Evolutionary conservation across 1,284 basidiomycete genomes (phyloP).

Genomic region (Hemileia vastatrix): DNA sequence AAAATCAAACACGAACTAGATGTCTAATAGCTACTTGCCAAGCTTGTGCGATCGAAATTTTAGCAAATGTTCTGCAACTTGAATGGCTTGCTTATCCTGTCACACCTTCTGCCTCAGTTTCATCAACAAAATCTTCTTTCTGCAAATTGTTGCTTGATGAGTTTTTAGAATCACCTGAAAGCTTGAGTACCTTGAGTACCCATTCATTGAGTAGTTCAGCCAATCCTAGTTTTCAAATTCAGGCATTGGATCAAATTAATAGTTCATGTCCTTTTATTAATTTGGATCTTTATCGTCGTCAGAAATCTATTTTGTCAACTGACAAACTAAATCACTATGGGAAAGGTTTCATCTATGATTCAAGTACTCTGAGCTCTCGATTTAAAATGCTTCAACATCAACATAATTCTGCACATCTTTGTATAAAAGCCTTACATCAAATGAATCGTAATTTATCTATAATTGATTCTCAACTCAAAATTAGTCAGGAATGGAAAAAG

Average conservation of each 20-base stretch:
- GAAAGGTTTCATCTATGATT: conserved; percentile 21
- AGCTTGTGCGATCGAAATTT: conserved; percentile 11
- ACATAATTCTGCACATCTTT: too few relatives aligned
- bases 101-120: conserved; percentile 1
- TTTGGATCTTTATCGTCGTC: conserved; percentile 17
- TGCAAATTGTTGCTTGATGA: conserved; percentile 13
- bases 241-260: conserved; percentile 16
- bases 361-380: too few relatives aligned
- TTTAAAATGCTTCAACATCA: too few relatives aligned
- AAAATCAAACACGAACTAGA: too few relatives aligned
- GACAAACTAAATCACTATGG: conserved; percentile 18
- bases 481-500: conserved; percentile 16
- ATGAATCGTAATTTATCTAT: conserved; percentile 22
- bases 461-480: conserved; percentile 18
- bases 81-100: too few relatives aligned
- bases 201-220: conserved; percentile 12
- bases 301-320: conserved; percentile 9
- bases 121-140: too few relatives aligned
- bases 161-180: conserved; percentile 11
- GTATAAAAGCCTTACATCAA: conserved; percentile 15
- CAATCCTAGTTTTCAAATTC: conserved; percentile 14
- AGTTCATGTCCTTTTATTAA: conserved; percentile 11
- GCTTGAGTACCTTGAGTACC: conserved; percentile 3
- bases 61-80: conserved; percentile 17
- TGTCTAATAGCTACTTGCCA: too few relatives aligned